Base-by-base conservation (phyloP, 371 early-diverging fungal genomes). In the Funneliformis caledonium region DNA sequence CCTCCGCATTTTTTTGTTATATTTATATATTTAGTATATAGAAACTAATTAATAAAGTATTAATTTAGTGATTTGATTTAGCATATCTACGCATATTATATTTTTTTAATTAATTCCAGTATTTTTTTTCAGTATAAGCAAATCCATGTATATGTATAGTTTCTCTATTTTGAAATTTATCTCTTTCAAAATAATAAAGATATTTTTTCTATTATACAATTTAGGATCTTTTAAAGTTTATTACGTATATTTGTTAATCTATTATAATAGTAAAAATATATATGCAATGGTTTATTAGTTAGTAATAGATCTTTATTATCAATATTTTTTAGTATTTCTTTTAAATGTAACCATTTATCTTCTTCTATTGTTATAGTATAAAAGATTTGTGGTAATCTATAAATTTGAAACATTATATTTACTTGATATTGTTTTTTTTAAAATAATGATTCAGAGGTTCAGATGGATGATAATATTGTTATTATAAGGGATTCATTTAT, bases 141-240 rank as follows among this genome's bases (percentile, higher is more conserved):
- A 48, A 31, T 22, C 56, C 16, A 50, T 73, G 52, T 1, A 0
- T 47, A 42, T 73, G 22, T 0, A 59, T 59, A 1, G 52, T 33
- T 31, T 31, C 52, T 1, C 22, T n/a, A 26, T 52, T 73, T 73
- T 73, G 73, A 73, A 73, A 73, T 48, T 73, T 52, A 72, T 52
- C 50, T 9, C n/a, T 2, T 72, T 72, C 26, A 31, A 72, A 72
- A 22, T 48, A 72, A 16, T 72, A 42, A 4, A 62, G 2, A 2
- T 9, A 62, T 8, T 62, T 62, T 0, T 4, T 22, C 64, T 22
- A 37, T 37, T 37, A 2, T 37, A 37, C 37, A 37, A 37, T 37
- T 2, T 37, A 2, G 37, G 2, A 37, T 37, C 2, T 37, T 2
- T 37, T 37, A 37, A 2, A n/a, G n/a, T n/a, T n/a, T n/a, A n/a